A percentile compares a stretch with the other conserved stretches of the same genome.
phyloP scores from a whole-genome alignment of 768 basidiomycete genomes.

The Amanita pseudoporphyria region DNA sequence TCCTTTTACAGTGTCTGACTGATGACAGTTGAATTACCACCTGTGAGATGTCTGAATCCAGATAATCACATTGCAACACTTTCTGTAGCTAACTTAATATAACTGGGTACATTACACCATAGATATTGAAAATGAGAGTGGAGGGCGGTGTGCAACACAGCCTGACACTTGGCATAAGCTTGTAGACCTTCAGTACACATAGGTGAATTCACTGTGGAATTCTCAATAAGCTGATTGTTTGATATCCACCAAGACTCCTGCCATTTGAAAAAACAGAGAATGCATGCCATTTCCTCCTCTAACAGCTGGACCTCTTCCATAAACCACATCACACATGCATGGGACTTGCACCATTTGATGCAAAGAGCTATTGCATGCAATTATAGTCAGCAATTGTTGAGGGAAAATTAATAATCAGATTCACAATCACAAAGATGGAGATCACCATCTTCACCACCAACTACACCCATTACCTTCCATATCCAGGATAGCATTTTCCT shows the following conservation, averaged over 20 bases:
- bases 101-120: constrained; percentile 1
- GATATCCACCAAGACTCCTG: constrained; percentile 12
- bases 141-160: background rate
- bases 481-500: constrained; percentile 12
- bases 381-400: background rate
- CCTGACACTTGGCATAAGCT: constrained; percentile 9
- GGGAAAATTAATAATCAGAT: background rate
- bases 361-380: constrained; percentile 10
- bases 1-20: too few species aligned
- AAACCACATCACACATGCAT: constrained; percentile 12
- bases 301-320: constrained; percentile 16
- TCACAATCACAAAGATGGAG: too few species aligned
- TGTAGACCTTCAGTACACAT: constrained; percentile 6
- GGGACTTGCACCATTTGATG: too few species aligned
- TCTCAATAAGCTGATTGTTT: background rate
- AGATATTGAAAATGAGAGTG: background rate
- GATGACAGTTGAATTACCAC: too few species aligned
- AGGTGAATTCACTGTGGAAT: background rate
- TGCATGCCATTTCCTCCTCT: constrained; percentile 16
- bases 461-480: constrained; percentile 10
- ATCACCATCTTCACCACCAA: background rate
- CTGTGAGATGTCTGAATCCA: too few species aligned
- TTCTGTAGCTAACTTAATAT: background rate
- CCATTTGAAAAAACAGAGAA: constrained; percentile 11
- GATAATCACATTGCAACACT: background rate